Base-by-base conservation (phyloP, 2,329 filamentous ascomycete species). In the Corniculantispora saksenae region DNA sequence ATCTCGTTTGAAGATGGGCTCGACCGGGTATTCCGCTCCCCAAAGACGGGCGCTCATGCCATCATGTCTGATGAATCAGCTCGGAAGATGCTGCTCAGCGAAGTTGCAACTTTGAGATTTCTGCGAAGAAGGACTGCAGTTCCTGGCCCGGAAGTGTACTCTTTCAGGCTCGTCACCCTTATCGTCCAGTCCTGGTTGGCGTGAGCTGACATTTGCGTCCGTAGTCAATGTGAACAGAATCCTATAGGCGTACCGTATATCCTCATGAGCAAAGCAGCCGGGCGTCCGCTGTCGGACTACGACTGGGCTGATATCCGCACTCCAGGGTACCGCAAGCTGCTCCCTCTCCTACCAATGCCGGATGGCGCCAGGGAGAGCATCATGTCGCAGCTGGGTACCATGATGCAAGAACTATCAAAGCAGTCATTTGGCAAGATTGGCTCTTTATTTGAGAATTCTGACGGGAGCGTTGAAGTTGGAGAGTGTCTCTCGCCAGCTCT, bases 401-500 rank as follows among this genome's bases (percentile, higher is more conserved):
- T 70, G 6, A 67, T 69, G 67, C 48, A 63, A 4, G 35, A 59
- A 10, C 55, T 73, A 56, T 66, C 64, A 1, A 47, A 63, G 3
- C 53, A 66, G 65, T 64, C 29, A 25, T 72, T 72, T 61, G 62
- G 70, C 2, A 66, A 70, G 60, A 73, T 73, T 56, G 70, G 71
- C 1, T 73, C 70, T 9, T 43, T 72, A 23, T 64, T 70, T 21
- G 61, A 69, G 35, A 66, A 69, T 54, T 13, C n/a, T 3, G 25
- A 57, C 40, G 68, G 67, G 8, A 54, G 48, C n/a, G 68, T 61
- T 64, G 61, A 51, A 3, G 55, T 72, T 23, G 67, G 70, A 38
- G 70, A 72, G 61, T 72, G 67, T 43, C 69, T 72, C 15, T 64
- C 51, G 21, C 71, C 70, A 4, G 64, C 68, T 48, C 66, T 72